Base-by-base conservation (phyloP, 768 basidiomycete genomes). In the Suillus paluster region DNA sequence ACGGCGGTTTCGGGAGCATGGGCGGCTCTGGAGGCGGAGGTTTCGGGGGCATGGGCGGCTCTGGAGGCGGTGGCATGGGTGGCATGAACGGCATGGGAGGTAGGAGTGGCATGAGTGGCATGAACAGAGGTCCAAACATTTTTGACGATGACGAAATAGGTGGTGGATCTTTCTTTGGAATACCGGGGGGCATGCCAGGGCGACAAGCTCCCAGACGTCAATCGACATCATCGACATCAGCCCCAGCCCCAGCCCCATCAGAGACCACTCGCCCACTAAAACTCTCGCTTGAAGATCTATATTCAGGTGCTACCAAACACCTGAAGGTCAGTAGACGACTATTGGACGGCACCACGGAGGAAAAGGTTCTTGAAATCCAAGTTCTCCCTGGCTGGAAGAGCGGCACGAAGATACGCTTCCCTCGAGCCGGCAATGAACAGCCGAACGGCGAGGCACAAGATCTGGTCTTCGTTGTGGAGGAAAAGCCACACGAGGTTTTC, bases 401-500 rank as follows among this genome's bases (percentile, higher is more conserved):
- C 63, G 97, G 97, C 0, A 98, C 97, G 19, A 97, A 97, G 78
- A 84, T 99, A 62, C 88, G 93, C 45, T 98, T 96, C 76, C 86
- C 92, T 0, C 85, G 86, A 23, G 90, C 93, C 11, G 94, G 94
- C 3, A 95, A 98, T 74, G 94, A 95, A 68, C 81, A 83, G 57
- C 71, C 78, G 14, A 73, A 64, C 38, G 89, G 90, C 12, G 89
- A 89, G 50, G 73, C 90, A 15, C 94, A 95, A 70, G 94, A 96
- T 73, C 83, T 99, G n/a, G 95, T 95, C 36, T 98, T 99, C 71
- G 86, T 97, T 52, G 86, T 97, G n/a, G 96, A 97, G 75, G 95
- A 98, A 77, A 98, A 97, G 77, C 88, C 90, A 10, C 93, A 99
- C 74, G 75, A 83, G 0, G 73, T 81, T 19, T 97, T 93, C 76